Percentiles rank a stretch among this genome's conserved stretches.
Conservation (phyloP, 176 grass and related monocot genomes). For the Triticum aestivum region IWGSC_CS_RefSeq_v2.1 NC_057807.1:274743932-274744431, state of each 20-base stretch:
- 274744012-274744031: conserved; percentile 11
- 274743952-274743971: conserved; percentile 27
- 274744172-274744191: not conserved
- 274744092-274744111: conserved; percentile 24
- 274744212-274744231: not conserved
- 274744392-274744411: not conserved
- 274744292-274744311: conserved; percentile 25
- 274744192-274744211: conserved; percentile 18
- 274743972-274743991: not conserved
- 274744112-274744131: conserved; percentile 4
- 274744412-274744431: not conserved
- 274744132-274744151: conserved; percentile 6
- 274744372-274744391: not conserved
- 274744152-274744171: not conserved
- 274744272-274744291: conserved; percentile 22
- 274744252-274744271: not conserved
- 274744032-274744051: not conserved
- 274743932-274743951: conserved; percentile 19
- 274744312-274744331: not conserved
- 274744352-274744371: not conserved
- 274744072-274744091: not conserved
- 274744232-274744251: not conserved
- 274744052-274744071: conserved; percentile 31
- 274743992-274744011: conserved; percentile 8
- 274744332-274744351: not conserved